A percentile compares a stretch with the other conserved stretches of the same genome.
Conservation (phyloP, 805 yeast species). For the Metschnikowia sp. region DNA sequence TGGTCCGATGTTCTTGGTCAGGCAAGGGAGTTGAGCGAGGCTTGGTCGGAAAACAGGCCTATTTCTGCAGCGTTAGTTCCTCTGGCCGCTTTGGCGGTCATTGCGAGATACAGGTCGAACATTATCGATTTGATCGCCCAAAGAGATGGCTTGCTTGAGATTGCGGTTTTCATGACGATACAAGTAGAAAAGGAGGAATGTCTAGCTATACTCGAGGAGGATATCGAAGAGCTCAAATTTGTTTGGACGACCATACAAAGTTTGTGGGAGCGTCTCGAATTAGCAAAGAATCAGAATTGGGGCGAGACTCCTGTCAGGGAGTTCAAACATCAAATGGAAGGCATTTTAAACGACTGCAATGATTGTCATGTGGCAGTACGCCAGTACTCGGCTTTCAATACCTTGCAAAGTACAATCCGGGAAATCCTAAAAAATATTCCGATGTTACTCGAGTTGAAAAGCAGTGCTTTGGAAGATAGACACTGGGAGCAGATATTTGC, state of each 20-base stretch:
- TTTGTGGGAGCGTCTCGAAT: constrained; percentile 46
- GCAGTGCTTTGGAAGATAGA: constrained; percentile 54
- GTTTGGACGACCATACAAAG: constrained; percentile 64
- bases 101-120: constrained; percentile 26
- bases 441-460: constrained; percentile 45
- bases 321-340: constrained; percentile 49
- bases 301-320: constrained; percentile 39
- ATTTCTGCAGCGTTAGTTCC: constrained; percentile 42
- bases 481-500: constrained; percentile 61
- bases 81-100: constrained; percentile 37
- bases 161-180: constrained; percentile 29
- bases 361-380: constrained; percentile 56
- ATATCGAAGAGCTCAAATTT: constrained; percentile 50
- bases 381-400: constrained; percentile 67
- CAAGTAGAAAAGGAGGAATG: constrained; percentile 26
- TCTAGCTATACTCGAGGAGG: constrained; percentile 38
- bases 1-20: constrained; percentile 31
- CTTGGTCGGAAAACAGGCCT: constrained; percentile 53
- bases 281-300: constrained; percentile 49
- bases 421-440: constrained; percentile 36
- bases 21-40: constrained; percentile 26
- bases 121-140: constrained; percentile 23
- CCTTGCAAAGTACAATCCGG: constrained; percentile 47
- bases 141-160: constrained; percentile 4
- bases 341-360: constrained; percentile 43